phyloP scores from a whole-genome alignment of 139 green algal genomes.

The Coelastrella sp. region DNA sequence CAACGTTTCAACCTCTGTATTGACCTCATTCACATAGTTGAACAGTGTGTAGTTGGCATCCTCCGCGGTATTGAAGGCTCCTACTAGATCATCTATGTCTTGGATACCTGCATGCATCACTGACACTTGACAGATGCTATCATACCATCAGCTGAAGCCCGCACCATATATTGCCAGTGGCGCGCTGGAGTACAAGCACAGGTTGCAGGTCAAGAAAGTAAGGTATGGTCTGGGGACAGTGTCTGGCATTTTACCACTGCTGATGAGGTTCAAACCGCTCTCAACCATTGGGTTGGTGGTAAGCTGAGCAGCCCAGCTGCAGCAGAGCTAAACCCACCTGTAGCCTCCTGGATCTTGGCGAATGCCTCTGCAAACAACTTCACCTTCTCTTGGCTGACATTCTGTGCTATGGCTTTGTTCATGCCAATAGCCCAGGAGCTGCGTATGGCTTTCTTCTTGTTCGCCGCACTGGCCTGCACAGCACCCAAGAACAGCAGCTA shows the following conservation, averaged over 20 bases:
- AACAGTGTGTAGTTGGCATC: constrained; percentile 73
- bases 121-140: too few species aligned
- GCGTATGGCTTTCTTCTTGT: constrained; percentile 50
- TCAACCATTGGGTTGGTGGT: background rate
- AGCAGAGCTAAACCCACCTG: constrained; percentile 47
- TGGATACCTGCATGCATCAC: constrained; percentile 68
- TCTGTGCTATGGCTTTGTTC: constrained; percentile 69
- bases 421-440: constrained; percentile 57
- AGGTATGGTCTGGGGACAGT: background rate
- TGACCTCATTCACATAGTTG: constrained; percentile 89
- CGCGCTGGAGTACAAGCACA: too few species aligned
- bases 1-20: constrained; percentile 83
- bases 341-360: constrained; percentile 81
- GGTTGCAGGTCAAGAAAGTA: background rate
- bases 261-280: background rate
- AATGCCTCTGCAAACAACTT: constrained; percentile 83
- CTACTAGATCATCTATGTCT: constrained; percentile 86
- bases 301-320: too few species aligned
- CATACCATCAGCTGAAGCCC: too few species aligned
- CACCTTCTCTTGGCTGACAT: constrained; percentile 80
- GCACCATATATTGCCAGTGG: too few species aligned
- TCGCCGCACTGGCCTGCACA: constrained; percentile 34
- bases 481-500: background rate
- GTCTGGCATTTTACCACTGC: too few species aligned
- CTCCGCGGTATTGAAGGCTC: constrained; percentile 71